Percentiles rank a stretch among this genome's conserved stretches.
Conservation (phyloP, 768 basidiomycete genomes). For the Paxillus involutus region DNA sequence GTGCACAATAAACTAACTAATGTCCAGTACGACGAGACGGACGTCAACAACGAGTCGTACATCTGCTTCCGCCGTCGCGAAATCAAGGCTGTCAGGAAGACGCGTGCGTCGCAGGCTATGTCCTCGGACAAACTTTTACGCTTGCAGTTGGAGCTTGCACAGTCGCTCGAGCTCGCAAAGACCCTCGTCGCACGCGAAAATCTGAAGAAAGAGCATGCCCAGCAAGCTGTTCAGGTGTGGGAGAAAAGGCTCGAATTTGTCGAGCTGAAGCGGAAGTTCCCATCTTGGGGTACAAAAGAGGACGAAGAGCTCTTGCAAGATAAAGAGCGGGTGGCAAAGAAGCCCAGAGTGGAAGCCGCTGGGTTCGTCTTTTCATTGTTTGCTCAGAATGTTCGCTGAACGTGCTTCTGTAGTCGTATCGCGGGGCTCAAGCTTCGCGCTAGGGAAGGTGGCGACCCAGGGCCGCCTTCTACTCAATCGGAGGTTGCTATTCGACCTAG, state of each 20-base stretch:
- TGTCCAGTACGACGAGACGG: conserved; percentile 79
- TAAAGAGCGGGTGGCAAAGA: conserved; percentile 66
- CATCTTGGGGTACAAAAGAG: conserved; percentile 54
- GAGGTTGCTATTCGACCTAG: conserved; percentile 60
- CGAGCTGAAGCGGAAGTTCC: conserved; percentile 78
- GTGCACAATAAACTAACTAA: not conserved
- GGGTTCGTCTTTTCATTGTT: conserved; percentile 8
- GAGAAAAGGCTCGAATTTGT: conserved; percentile 72
- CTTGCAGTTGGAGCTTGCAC: conserved; percentile 72
- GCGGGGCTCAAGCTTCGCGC: conserved; percentile 55
- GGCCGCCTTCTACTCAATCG: conserved; percentile 37
- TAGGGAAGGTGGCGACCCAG: conserved; percentile 41
- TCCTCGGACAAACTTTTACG: conserved; percentile 88
- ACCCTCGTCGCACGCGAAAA: conserved; percentile 70
- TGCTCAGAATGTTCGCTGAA: not conserved
- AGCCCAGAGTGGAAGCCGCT: conserved; percentile 39
- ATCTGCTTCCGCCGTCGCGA: conserved; percentile 97
- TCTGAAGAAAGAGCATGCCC: conserved; percentile 65
- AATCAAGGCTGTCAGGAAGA: conserved; percentile 92
- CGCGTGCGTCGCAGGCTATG: conserved; percentile 85
- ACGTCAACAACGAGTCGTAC: conserved; percentile 89
- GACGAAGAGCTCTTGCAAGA: conserved; percentile 77
- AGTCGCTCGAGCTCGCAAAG: conserved; percentile 71
- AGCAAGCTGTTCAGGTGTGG: conserved; percentile 68
- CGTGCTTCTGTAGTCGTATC: conserved; percentile 36